A percentile compares a stretch with the other conserved stretches of the same genome.
Conservation (phyloP, 768 basidiomycete species). For the Calocera viscosa region DNA sequence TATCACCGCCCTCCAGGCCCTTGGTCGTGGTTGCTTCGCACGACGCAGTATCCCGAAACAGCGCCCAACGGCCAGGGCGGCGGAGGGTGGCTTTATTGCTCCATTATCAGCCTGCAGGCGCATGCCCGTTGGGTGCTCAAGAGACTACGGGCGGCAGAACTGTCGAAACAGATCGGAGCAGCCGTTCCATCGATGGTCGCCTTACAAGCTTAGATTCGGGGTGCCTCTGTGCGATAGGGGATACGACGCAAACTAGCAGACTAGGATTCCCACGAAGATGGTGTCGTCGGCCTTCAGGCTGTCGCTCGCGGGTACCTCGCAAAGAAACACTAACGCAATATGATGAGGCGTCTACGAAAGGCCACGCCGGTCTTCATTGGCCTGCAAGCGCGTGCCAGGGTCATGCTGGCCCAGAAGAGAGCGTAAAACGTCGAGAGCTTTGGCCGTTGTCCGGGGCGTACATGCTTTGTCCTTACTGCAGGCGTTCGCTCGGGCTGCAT, state of each 20-base stretch:
- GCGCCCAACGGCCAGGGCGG: not conserved
- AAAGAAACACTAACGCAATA: constrained; percentile 56
- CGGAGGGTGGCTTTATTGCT: constrained; percentile 21
- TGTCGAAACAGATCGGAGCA: constrained; percentile 28
- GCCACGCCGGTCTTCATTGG: constrained; percentile 55
- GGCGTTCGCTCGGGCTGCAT: constrained; percentile 63
- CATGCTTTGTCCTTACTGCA: constrained; percentile 62
- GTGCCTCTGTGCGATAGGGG: constrained; percentile 57
- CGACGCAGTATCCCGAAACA: constrained; percentile 25
- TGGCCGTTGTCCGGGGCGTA: constrained; percentile 59
- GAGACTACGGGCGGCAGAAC: constrained; percentile 27
- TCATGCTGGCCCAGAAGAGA: constrained; percentile 56
- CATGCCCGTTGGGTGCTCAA: constrained; percentile 52
- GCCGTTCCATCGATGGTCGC: constrained; percentile 36
- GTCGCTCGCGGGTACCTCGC: constrained; percentile 67
- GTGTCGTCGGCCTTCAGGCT: constrained; percentile 68
- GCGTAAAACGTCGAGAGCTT: constrained; percentile 58
- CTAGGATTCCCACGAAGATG: constrained; percentile 58
- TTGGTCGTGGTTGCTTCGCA: constrained; percentile 56
- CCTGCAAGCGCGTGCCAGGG: constrained; percentile 70
- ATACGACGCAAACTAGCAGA: constrained; percentile 61
- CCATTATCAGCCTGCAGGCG: constrained; percentile 63
- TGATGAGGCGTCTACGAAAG: constrained; percentile 63
- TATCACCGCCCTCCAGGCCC: constrained; percentile 56
- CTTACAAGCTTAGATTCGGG: constrained; percentile 68